Percentiles rank a stretch among this genome's conserved stretches.
Conservation (phyloP, 2,329 filamentous ascomycete genomes). For the Fusarium albosuccineum region DNA sequence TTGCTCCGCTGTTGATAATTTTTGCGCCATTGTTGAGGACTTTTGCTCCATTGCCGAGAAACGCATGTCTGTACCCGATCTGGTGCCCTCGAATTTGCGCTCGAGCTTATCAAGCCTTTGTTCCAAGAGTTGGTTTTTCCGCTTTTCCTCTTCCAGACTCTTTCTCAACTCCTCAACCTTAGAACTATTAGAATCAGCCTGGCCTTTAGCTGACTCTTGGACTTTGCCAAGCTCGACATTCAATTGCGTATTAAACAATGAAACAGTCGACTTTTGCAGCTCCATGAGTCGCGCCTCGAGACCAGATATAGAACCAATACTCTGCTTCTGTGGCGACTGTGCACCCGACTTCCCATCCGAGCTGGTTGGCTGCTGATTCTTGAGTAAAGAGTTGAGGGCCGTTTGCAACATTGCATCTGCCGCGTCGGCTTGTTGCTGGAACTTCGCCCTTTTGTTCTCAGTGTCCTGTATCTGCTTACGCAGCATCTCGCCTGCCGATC, state of each 20-base stretch:
- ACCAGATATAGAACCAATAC: neutral
- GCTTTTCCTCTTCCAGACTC: conserved; percentile 28
- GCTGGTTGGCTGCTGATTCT: conserved; percentile 4
- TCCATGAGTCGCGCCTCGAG: conserved; percentile 16
- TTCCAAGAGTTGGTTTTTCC: conserved; percentile 29
- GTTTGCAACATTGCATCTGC: conserved; percentile 26
- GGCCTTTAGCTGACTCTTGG: conserved; percentile 11
- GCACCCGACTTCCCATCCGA: conserved; percentile 8
- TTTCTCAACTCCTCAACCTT: conserved; percentile 27
- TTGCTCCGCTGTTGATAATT: neutral
- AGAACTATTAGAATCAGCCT: neutral
- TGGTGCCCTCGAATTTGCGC: conserved; percentile 40
- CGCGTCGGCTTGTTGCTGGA: conserved; percentile 15
- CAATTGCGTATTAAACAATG: conserved; percentile 16
- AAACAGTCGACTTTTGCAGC: conserved; percentile 13
- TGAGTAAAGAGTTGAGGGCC: conserved; percentile 8
- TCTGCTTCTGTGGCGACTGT: neutral
- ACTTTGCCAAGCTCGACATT: conserved; percentile 33
- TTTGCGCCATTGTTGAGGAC: conserved; percentile 16
- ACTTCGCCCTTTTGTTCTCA: conserved; percentile 17
- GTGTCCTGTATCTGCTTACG: conserved; percentile 27
- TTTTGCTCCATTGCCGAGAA: conserved; percentile 16
- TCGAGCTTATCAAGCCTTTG: conserved; percentile 41
- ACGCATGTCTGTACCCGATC: conserved; percentile 2
- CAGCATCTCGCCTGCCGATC: conserved; percentile 36